Conservation (phyloP, 2,329 filamentous ascomycete genomes). For the Cryphonectria radicalis region DNA sequence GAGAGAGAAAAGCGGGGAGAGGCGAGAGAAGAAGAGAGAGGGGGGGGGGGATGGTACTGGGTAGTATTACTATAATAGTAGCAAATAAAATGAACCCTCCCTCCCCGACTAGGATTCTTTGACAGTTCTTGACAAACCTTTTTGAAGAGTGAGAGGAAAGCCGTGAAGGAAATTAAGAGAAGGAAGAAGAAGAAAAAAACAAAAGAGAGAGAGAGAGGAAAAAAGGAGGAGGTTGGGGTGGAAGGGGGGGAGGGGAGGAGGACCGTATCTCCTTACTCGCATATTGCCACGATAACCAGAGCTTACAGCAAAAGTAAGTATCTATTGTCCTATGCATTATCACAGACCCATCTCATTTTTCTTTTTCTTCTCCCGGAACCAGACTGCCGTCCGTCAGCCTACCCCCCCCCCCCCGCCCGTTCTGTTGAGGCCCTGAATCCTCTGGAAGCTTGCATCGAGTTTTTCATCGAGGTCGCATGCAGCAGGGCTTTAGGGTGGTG, state of each 20-base stretch:
- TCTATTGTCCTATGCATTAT: neutral
- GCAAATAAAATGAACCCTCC: neutral
- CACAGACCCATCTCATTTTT: neutral
- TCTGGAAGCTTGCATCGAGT: neutral
- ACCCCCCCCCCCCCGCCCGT: too few relatives aligned
- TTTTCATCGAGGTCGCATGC: neutral
- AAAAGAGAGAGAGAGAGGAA: neutral
- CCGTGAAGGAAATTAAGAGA: neutral
- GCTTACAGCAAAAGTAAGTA: neutral
- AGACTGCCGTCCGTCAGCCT: neutral
- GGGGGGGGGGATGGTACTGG: neutral
- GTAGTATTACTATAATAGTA: neutral
- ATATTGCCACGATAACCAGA: neutral
- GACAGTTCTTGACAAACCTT: neutral
- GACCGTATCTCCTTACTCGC: neutral
- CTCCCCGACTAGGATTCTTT: neutral
- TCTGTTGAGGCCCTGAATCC: neutral
- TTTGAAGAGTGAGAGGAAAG: neutral
- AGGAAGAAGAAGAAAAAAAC: neutral
- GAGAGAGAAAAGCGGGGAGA: neutral
- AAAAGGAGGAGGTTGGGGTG: neutral
- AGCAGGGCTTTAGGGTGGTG: neutral
- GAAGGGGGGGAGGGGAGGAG: neutral
- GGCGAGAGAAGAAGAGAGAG: neutral
- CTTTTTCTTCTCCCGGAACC: neutral